Conservation (phyloP, 768 basidiomycete species). For the Leccinum boreale region DNA sequence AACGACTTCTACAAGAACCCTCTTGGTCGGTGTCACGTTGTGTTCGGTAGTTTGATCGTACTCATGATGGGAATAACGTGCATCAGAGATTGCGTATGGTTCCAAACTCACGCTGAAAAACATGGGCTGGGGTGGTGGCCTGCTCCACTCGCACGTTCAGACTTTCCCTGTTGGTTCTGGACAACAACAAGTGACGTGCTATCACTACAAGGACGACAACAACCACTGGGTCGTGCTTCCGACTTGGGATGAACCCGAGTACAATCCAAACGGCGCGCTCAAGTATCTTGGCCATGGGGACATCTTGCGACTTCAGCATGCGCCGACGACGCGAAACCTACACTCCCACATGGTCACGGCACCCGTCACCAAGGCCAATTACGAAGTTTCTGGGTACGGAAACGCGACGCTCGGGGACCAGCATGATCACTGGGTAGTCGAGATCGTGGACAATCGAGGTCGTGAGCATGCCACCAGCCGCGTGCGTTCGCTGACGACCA, state of each 20-base stretch:
- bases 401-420: slow-evolving; percentile 84
- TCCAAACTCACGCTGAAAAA: slow-evolving; percentile 93
- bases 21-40: slow-evolving; percentile 50
- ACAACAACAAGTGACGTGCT: slow-evolving; percentile 98
- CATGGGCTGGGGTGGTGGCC: slow-evolving; percentile 95
- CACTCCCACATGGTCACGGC: slow-evolving; percentile 90
- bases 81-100: slow-evolving; percentile 79
- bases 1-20: slow-evolving; percentile 94
- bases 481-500: slow-evolving; percentile 89
- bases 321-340: slow-evolving; percentile 81
- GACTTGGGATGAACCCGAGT: slow-evolving; percentile 69
- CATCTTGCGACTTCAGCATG: slow-evolving; percentile 77
- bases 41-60: not conserved
- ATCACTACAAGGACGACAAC: slow-evolving; percentile 99
- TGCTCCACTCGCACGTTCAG: slow-evolving; percentile 96
- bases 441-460: slow-evolving; percentile 88
- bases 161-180: slow-evolving; percentile 86
- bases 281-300: slow-evolving; percentile 75
- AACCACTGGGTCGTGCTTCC: slow-evolving; percentile 87
- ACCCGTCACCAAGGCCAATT: slow-evolving; percentile 82
- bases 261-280: slow-evolving; percentile 64
- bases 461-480: slow-evolving; percentile 54
- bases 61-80: not conserved
- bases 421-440: slow-evolving; percentile 89
- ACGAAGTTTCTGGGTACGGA: slow-evolving; percentile 94